Conservation (phyloP, 441 rosid species). For the Gossypium aridum region DNA sequence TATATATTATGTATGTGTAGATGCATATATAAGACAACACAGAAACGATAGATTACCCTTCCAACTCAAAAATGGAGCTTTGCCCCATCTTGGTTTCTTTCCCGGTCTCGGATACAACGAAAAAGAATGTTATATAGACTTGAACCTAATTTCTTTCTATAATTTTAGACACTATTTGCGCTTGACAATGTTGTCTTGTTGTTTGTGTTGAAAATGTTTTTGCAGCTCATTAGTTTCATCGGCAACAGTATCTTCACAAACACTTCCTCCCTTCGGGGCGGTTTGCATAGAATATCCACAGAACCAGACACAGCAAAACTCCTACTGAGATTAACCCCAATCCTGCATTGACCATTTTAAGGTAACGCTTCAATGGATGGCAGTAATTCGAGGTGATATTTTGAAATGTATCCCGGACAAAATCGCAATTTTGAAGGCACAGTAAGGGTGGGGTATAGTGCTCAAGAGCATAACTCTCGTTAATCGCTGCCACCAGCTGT, state of each 20-base stretch:
- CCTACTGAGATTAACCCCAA: conserved; percentile 76
- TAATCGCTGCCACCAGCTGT: conserved; percentile 71
- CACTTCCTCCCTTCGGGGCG: conserved; percentile 97
- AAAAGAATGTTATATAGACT: background rate
- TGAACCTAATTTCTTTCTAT: background rate
- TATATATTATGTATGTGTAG: background rate
- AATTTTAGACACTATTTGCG: conserved; percentile 18
- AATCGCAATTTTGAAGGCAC: conserved; percentile 76
- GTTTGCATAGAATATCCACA: conserved; percentile 89
- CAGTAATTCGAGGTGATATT: conserved; percentile 68
- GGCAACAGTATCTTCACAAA: conserved; percentile 43
- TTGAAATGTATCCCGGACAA: conserved; percentile 70
- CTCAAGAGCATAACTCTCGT: conserved; percentile 72
- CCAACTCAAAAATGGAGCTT: conserved; percentile 33
- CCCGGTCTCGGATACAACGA: background rate
- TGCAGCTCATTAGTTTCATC: conserved; percentile 17
- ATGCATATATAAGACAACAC: background rate
- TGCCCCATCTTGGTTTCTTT: conserved; percentile 33
- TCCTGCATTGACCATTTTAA: conserved; percentile 68
- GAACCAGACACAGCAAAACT: conserved; percentile 75
- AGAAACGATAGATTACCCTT: conserved; percentile 8
- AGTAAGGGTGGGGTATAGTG: conserved; percentile 81
- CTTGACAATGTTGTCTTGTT: background rate
- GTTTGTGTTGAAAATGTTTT: conserved; percentile 3
- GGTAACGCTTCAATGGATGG: conserved; percentile 59